These are phyloP conservation scores for Davidsoniella eucalypti DNA, from an alignment of 2,329 filamentous ascomycete genomes.

Conservation along the genomic window DNA sequence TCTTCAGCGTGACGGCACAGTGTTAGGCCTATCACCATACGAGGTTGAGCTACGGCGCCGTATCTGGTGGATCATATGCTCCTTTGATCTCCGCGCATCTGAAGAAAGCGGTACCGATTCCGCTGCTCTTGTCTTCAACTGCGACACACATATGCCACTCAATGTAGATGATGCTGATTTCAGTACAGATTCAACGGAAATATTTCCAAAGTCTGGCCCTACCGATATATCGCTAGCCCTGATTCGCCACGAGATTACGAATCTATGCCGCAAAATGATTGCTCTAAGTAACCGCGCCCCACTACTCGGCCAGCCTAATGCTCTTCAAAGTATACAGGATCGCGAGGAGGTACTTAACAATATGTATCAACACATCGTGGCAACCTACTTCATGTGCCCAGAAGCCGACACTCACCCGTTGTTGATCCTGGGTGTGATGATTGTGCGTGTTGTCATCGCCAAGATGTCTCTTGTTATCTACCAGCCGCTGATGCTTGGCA, in stretches of 20 bases:
- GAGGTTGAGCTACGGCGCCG: constrained; percentile 44
- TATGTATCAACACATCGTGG: constrained; percentile 37
- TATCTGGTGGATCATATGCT: constrained; percentile 43
- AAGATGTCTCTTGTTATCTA: constrained; percentile 68
- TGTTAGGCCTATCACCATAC: constrained; percentile 36
- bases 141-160: constrained; percentile 31
- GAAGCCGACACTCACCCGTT: constrained; percentile 31
- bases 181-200: constrained; percentile 30
- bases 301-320: constrained; percentile 8
- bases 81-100: constrained; percentile 37
- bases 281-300: constrained; percentile 6
- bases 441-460: constrained; percentile 54
- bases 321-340: constrained; percentile 8
- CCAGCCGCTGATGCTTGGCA: constrained; percentile 51
- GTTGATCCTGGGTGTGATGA: constrained; percentile 52
- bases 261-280: constrained; percentile 16
- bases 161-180: constrained; percentile 36
- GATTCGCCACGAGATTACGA: constrained; percentile 34
- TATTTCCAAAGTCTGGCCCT: constrained; percentile 30
- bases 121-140: constrained; percentile 20
- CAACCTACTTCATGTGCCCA: constrained; percentile 36
- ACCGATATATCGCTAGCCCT: constrained; percentile 34
- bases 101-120: constrained; percentile 34
- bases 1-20: constrained; percentile 37
- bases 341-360: constrained; percentile 6